Conservation (phyloP, 495 filamentous ascomycete species). For the Penicillium pulvis region DNA sequence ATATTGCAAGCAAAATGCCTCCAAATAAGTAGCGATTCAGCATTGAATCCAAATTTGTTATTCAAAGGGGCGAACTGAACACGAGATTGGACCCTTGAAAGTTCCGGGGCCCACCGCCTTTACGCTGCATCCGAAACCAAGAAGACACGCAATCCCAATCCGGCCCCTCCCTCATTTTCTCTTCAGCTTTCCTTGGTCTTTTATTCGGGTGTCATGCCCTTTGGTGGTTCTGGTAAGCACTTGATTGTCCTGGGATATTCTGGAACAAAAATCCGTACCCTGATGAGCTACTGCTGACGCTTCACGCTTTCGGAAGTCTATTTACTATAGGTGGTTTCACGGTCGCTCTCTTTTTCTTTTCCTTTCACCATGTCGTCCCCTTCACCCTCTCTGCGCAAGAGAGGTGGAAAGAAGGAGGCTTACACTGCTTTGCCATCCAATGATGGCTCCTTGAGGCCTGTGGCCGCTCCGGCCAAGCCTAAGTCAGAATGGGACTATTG, state of each 20-base stretch:
- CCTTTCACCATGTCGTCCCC: slow-evolving; percentile 41
- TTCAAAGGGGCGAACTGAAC: neutral
- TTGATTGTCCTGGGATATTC: neutral
- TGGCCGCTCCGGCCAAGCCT: slow-evolving; percentile 28
- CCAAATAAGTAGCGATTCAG: too few relatives aligned
- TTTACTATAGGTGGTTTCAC: slow-evolving; percentile 41
- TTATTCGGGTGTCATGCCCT: slow-evolving; percentile 28
- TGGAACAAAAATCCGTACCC: neutral
- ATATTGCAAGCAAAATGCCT: too few relatives aligned
- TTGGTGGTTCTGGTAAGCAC: slow-evolving; percentile 33
- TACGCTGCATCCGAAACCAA: neutral
- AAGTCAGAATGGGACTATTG: slow-evolving; percentile 80
- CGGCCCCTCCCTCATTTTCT: slow-evolving; percentile 11
- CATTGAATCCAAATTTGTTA: too few relatives aligned
- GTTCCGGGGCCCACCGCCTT: slow-evolving; percentile 4
- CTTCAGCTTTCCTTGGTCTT: slow-evolving; percentile 18
- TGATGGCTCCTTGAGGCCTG: slow-evolving; percentile 27
- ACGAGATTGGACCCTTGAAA: neutral
- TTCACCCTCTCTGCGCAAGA: slow-evolving; percentile 53
- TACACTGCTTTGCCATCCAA: slow-evolving; percentile 34
- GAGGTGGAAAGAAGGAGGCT: slow-evolving; percentile 50
- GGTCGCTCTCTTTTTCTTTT: slow-evolving; percentile 33
- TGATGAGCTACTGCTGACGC: slow-evolving; percentile 14
- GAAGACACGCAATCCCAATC: slow-evolving; percentile 1
- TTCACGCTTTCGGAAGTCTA: slow-evolving; percentile 27